These are phyloP conservation scores for Murraya koenigii DNA, from an alignment of 345 rosid genomes.

Conservation along the genomic window DNA sequence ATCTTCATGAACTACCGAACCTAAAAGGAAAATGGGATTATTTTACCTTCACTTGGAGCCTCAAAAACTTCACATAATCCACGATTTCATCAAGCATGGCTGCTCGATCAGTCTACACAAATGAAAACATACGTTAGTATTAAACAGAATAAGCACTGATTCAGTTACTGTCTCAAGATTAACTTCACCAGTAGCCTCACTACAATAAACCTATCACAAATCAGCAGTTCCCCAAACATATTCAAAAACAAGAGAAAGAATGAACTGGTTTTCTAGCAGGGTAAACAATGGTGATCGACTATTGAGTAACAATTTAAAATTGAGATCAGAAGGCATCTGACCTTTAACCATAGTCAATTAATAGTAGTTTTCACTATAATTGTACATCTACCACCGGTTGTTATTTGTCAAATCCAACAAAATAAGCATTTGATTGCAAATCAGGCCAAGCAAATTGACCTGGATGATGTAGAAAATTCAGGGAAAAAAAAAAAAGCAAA, in stretches of 20 bases:
- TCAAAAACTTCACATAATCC: constrained; percentile 96
- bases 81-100: constrained; percentile 99
- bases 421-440: neutral
- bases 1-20: neutral
- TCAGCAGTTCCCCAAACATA: neutral
- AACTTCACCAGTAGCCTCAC: neutral
- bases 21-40: neutral
- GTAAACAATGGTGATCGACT: neutral
- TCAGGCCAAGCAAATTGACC: neutral
- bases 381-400: neutral
- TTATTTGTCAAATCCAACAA: neutral
- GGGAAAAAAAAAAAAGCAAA: neutral
- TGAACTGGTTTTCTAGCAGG: neutral
- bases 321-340: neutral
- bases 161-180: neutral
- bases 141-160: neutral
- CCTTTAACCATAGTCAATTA: neutral
- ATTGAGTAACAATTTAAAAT: neutral
- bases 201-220: neutral
- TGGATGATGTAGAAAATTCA: neutral
- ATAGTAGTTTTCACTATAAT: neutral
- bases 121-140: constrained; percentile 7
- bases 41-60: constrained; percentile 97
- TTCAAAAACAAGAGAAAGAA: neutral
- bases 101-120: constrained; percentile 86